A percentile compares a stretch with the other conserved stretches of the same genome.
phyloP scores from a whole-genome alignment of 768 basidiomycete species.

The Naematelia aurantialba region DNA sequence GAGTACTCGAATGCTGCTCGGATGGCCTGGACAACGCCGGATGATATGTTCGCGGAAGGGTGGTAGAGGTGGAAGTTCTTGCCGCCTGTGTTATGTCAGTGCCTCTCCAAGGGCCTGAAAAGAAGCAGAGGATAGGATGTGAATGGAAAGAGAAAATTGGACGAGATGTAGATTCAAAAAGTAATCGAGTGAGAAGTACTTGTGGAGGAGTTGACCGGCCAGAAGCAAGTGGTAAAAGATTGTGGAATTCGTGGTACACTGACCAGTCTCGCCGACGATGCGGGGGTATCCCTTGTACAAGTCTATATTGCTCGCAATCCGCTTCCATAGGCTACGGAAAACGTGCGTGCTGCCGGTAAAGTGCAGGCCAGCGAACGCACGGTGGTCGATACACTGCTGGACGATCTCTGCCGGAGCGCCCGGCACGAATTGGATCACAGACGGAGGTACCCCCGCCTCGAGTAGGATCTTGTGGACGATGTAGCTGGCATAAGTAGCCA shows the following conservation, averaged over 20 bases:
- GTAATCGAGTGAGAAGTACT: not conserved
- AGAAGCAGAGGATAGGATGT: too few species aligned
- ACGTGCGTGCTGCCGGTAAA: constrained; percentile 95
- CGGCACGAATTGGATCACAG: constrained; percentile 96
- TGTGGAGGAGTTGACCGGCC: too few species aligned
- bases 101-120: too few species aligned
- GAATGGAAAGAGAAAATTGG: not conserved
- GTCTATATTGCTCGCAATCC: constrained; percentile 83
- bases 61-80: constrained; percentile 99
- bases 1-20: constrained; percentile 94
- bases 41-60: constrained; percentile 74
- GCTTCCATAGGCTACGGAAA: constrained; percentile 95
- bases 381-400: constrained; percentile 72
- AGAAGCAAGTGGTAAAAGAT: too few species aligned
- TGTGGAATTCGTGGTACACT: too few species aligned
- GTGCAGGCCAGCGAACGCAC: constrained; percentile 79
- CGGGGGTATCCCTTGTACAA: constrained; percentile 84
- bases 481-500: constrained; percentile 92
- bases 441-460: constrained; percentile 89
- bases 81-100: constrained; percentile 53
- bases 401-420: constrained; percentile 79
- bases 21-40: constrained; percentile 84
- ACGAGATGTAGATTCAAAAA: not conserved
- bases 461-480: constrained; percentile 81
- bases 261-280: constrained; percentile 90